Conservation (phyloP, 805 yeast species). For the Candida ponderosae region DNA sequence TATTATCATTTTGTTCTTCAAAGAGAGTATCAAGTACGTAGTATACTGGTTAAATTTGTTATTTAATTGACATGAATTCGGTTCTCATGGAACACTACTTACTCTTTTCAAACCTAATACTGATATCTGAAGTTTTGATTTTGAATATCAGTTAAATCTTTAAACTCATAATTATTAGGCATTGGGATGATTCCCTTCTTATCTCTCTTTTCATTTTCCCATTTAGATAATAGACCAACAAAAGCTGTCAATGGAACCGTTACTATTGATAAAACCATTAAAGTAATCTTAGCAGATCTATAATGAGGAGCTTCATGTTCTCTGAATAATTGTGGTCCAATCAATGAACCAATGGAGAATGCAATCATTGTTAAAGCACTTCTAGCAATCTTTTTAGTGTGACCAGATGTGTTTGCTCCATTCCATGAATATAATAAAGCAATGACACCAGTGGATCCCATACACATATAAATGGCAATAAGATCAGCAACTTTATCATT, state of each 20-base stretch:
- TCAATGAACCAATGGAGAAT: conserved; percentile 50
- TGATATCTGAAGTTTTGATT: conserved; percentile 50
- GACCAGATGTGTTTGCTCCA: conserved; percentile 54
- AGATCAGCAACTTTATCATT: conserved; percentile 37
- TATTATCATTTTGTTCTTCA: no score
- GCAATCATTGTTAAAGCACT: conserved; percentile 49
- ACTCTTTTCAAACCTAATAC: conserved; percentile 3
- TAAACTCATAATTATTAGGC: conserved; percentile 33
- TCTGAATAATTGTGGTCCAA: conserved; percentile 60
- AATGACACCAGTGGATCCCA: conserved; percentile 51
- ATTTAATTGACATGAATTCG: background rate
- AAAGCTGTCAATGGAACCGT: conserved; percentile 35
- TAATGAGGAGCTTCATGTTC: conserved; percentile 43
- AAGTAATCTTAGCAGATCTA: conserved; percentile 48
- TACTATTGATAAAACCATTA: conserved; percentile 41
- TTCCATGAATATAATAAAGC: conserved; percentile 57
- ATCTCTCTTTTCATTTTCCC: conserved; percentile 47
- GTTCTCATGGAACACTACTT: background rate
- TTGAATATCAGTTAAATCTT: conserved; percentile 53
- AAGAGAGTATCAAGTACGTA: no score
- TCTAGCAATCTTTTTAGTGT: conserved; percentile 47
- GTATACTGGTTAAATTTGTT: no score
- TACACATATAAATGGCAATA: conserved; percentile 39
- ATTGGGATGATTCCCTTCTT: conserved; percentile 22
- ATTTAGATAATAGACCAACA: conserved; percentile 33